These are phyloP conservation scores for Alternaria solani DNA, from an alignment of 2,329 filamentous ascomycete genomes.

Conservation along the genomic window DNA sequence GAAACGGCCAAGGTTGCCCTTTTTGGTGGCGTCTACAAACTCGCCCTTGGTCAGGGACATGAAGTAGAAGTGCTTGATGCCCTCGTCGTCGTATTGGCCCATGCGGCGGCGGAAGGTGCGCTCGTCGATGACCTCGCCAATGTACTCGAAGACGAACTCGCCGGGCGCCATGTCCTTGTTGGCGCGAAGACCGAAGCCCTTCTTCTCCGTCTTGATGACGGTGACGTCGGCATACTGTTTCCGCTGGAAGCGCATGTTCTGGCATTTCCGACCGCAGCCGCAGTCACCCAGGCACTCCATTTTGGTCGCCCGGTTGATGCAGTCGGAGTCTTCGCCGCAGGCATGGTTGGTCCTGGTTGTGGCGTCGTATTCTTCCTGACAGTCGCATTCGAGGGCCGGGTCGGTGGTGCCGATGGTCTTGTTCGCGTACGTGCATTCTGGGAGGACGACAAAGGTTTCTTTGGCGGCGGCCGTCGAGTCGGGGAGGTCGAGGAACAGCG, in stretches of 20 bases:
- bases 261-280: constrained; percentile 85
- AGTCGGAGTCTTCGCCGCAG: constrained; percentile 95
- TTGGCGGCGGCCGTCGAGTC: constrained; percentile 81
- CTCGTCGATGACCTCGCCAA: constrained; percentile 97
- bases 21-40: constrained; percentile 97
- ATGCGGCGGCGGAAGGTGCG: constrained; percentile 87
- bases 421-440: constrained; percentile 87
- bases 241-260: constrained; percentile 93
- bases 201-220: constrained; percentile 98
- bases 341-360: constrained; percentile 72
- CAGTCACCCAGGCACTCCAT: constrained; percentile 93
- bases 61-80: constrained; percentile 99
- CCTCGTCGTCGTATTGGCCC: constrained; percentile 91
- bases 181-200: constrained; percentile 89
- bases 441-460: constrained; percentile 79
- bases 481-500: constrained; percentile 76
- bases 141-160: constrained; percentile 97
- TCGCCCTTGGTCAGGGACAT: constrained; percentile 98
- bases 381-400: constrained; percentile 94
- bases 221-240: constrained; percentile 90
- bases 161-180: constrained; percentile 78
- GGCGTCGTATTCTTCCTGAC: constrained; percentile 82
- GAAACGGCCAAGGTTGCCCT: constrained; percentile 93
- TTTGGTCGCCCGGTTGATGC: constrained; percentile 97
- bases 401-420: constrained; percentile 92